Percentiles rank a stretch among this genome's conserved stretches.
These are phyloP conservation scores for Ophiocordyceps robertsii DNA, from an alignment of 2,329 filamentous ascomycete genomes.

Conservation along the genomic window DNA sequence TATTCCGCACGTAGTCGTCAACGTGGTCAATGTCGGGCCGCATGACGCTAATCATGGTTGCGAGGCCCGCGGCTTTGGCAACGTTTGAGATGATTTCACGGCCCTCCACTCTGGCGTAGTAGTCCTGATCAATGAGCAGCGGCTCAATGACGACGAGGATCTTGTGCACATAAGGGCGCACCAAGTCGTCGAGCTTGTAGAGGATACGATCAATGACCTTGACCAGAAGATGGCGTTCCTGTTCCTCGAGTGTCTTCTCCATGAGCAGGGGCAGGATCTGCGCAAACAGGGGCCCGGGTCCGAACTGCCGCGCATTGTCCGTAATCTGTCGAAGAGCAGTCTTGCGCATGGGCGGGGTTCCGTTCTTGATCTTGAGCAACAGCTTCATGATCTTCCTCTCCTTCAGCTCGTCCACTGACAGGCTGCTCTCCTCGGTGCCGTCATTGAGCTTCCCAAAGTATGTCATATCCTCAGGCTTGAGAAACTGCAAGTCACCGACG, in stretches of 20 bases:
- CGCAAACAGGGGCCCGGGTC: slow-evolving; percentile 86
- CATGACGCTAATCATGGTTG: slow-evolving; percentile 99
- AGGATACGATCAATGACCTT: slow-evolving; percentile 98
- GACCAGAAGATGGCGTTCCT: slow-evolving; percentile 93
- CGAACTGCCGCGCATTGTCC: slow-evolving; percentile 93
- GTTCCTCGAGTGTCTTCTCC: slow-evolving; percentile 96
- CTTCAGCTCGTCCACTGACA: slow-evolving; percentile 91
- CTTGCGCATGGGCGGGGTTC: slow-evolving; percentile 96
- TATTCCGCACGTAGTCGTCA: slow-evolving; percentile 97
- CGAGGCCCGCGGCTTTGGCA: slow-evolving; percentile 88
- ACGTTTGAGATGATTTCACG: slow-evolving; percentile 98
- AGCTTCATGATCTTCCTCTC: slow-evolving; percentile 98
- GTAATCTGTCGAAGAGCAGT: slow-evolving; percentile 93
- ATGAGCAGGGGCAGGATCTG: slow-evolving; percentile 94
- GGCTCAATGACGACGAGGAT: slow-evolving; percentile 98
- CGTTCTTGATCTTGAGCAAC: slow-evolving; percentile 96
- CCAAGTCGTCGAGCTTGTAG: slow-evolving; percentile 95
- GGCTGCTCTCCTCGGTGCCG: slow-evolving; percentile 76
- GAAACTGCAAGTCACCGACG: slow-evolving; percentile 91
- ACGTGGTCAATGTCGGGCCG: slow-evolving; percentile 96
- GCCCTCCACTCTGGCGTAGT: slow-evolving; percentile 95
- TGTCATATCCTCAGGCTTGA: slow-evolving; percentile 97
- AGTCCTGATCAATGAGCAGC: slow-evolving; percentile 97
- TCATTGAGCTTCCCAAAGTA: slow-evolving; percentile 98
- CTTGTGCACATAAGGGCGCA: slow-evolving; percentile 94